A percentile compares a stretch with the other conserved stretches of the same genome.
Conservation (phyloP, 2,329 filamentous ascomycete genomes). For the Blastomyces silverae region DNA sequence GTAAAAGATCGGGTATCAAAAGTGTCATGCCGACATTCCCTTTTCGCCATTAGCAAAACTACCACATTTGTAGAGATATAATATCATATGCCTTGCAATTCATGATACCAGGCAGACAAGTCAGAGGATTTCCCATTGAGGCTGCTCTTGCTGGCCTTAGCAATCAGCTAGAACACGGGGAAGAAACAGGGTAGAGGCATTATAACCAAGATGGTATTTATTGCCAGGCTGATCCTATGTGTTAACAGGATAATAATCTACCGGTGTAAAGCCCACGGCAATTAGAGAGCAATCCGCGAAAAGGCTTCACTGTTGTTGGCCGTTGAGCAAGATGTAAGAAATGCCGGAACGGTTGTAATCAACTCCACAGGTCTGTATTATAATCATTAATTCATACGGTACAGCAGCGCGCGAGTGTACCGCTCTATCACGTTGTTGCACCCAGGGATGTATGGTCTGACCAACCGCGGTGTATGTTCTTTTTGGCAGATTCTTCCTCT, state of each 20-base stretch:
- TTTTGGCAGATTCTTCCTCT: not conserved
- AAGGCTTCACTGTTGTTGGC: not conserved
- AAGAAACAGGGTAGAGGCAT: not conserved
- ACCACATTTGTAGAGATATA: not conserved
- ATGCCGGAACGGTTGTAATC: not conserved
- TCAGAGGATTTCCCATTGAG: not conserved
- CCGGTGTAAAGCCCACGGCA: not conserved
- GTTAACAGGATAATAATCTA: not conserved
- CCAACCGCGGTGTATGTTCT: not conserved
- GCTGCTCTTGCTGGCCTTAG: not conserved
- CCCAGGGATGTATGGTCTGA: not conserved
- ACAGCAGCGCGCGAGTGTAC: not conserved
- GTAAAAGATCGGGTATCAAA: not conserved
- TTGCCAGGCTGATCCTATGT: not conserved
- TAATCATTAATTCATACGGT: not conserved
- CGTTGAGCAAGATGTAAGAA: slow-evolving; percentile 7
- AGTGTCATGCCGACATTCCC: not conserved
- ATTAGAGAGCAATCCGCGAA: not conserved
- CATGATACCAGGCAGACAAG: not conserved
- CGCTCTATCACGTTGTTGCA: not conserved
- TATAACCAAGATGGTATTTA: not conserved
- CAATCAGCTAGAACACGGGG: not conserved
- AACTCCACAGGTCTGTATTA: not conserved
- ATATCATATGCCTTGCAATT: not conserved
- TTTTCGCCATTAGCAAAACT: not conserved